Percentiles rank a stretch among this genome's conserved stretches.
phyloP scores from a whole-genome alignment of 352 stramenopile species.

The Phytophthora macrochlamydospora region DNA sequence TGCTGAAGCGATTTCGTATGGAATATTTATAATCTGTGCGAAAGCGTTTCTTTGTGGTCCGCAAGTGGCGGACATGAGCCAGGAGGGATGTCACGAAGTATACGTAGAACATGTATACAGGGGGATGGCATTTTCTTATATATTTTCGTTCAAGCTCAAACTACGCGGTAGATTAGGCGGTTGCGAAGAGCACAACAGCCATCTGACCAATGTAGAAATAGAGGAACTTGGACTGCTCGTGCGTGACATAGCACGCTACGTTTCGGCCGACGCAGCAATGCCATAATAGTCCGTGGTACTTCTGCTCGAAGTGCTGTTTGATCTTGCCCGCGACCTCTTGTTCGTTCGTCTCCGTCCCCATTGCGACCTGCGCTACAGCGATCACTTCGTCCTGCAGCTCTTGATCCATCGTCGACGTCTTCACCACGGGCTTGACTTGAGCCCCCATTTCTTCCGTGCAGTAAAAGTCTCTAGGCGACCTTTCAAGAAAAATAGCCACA shows the following conservation, averaged over 20 bases:
- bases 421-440: slow-evolving; percentile 84
- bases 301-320: slow-evolving; percentile 93
- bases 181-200: slow-evolving; percentile 93
- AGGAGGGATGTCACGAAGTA: too few species aligned
- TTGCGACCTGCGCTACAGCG: slow-evolving; percentile 73
- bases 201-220: slow-evolving; percentile 97
- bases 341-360: slow-evolving; percentile 82
- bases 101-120: too few species aligned
- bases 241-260: slow-evolving; percentile 94
- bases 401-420: slow-evolving; percentile 88
- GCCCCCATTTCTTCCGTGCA: slow-evolving; percentile 40
- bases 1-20: slow-evolving; percentile 14
- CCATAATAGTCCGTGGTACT: slow-evolving; percentile 91
- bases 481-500: slow-evolving; percentile 1
- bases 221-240: slow-evolving; percentile 95
- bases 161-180: slow-evolving; percentile 37
- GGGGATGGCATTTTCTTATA: too few species aligned
- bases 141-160: too few species aligned
- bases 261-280: slow-evolving; percentile 96
- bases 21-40: slow-evolving; percentile 20
- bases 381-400: slow-evolving; percentile 88
- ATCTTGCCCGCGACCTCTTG: slow-evolving; percentile 92
- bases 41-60: slow-evolving; percentile 10
- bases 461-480: slow-evolving; percentile 6
- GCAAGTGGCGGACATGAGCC: neutral